Evolutionary conservation across 768 basidiomycete genomes (phyloP).

Genomic region (Hericium alpestre): DNA sequence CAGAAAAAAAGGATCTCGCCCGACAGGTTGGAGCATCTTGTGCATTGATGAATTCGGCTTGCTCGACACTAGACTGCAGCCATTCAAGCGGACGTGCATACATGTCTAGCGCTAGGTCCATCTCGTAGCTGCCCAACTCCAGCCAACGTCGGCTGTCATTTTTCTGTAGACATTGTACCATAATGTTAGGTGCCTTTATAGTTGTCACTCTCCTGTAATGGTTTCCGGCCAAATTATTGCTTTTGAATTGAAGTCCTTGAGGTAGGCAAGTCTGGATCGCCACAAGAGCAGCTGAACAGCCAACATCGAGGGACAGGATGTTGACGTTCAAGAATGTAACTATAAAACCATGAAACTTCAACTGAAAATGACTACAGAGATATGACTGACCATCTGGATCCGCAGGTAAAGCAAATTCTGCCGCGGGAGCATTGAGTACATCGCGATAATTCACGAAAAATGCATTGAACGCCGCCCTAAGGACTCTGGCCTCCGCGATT

Average conservation of each 20-base stretch:
- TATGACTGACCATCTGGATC: slow-evolving; percentile 67
- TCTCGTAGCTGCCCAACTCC: slow-evolving; percentile 44
- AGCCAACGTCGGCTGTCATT: slow-evolving; percentile 45
- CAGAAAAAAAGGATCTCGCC: slow-evolving; percentile 38
- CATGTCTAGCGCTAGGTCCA: slow-evolving; percentile 55
- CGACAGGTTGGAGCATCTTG: slow-evolving; percentile 68
- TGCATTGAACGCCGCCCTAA: slow-evolving; percentile 42
- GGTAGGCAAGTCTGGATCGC: slow-evolving; percentile 47
- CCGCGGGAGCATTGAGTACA: slow-evolving; percentile 68
- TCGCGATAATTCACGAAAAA: slow-evolving; percentile 70
- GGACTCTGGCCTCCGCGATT: slow-evolving; percentile 37
- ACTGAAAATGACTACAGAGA: background rate
- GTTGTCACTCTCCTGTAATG: slow-evolving; percentile 55
- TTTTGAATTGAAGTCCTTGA: slow-evolving; percentile 52
- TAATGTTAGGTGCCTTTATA: slow-evolving; percentile 42
- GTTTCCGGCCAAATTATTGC: slow-evolving; percentile 66
- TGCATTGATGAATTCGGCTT: slow-evolving; percentile 53
- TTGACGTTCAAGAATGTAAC: slow-evolving; percentile 79
- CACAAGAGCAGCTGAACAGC: slow-evolving; percentile 42
- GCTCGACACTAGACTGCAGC: slow-evolving; percentile 36
- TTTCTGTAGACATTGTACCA: slow-evolving; percentile 38
- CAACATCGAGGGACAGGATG: slow-evolving; percentile 41
- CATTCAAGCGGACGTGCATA: slow-evolving; percentile 57
- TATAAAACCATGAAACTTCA: slow-evolving; percentile 21
- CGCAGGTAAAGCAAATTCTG: slow-evolving; percentile 44